These are phyloP conservation scores for Cryptococcus hybrid DNA, from an alignment of 1,284 basidiomycete genomes.

Conservation along the genomic window DNA sequence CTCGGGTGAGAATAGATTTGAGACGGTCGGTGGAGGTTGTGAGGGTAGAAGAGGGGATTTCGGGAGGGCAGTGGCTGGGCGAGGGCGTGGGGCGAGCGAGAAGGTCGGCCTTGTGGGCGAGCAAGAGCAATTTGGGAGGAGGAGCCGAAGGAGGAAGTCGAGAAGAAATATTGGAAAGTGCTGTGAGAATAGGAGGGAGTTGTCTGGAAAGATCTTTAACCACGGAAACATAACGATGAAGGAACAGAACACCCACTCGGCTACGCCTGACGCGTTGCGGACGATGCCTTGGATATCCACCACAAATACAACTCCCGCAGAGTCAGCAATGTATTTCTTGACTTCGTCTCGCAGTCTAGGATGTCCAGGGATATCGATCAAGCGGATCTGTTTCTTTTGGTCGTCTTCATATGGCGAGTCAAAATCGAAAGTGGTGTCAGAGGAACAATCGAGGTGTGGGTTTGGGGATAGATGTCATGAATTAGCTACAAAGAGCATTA, in stretches of 20 bases:
- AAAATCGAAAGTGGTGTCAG: slow-evolving; percentile 30
- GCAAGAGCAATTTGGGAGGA: slow-evolving; percentile 37
- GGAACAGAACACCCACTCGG: slow-evolving; percentile 37
- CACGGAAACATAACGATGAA: neutral
- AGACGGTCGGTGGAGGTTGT: slow-evolving; percentile 35
- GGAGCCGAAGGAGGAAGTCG: slow-evolving; percentile 17
- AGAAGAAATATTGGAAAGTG: slow-evolving; percentile 29
- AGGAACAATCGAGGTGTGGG: slow-evolving; percentile 41
- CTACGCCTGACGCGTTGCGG: slow-evolving; percentile 37
- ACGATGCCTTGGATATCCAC: slow-evolving; percentile 42
- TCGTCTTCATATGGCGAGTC: slow-evolving; percentile 15
- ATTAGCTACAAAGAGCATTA: slow-evolving; percentile 27
- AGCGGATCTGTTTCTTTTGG: slow-evolving; percentile 20
- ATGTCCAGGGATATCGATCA: slow-evolving; percentile 49
- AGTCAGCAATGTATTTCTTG: slow-evolving; percentile 27
- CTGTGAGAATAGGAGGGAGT: slow-evolving; percentile 40
- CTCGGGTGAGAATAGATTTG: slow-evolving; percentile 40
- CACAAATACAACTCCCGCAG: slow-evolving; percentile 43
- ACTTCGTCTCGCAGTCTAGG: slow-evolving; percentile 44
- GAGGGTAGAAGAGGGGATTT: slow-evolving; percentile 19
- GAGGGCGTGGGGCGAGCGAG: slow-evolving; percentile 26
- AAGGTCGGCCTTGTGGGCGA: slow-evolving; percentile 47
- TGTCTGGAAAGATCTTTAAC: slow-evolving; percentile 21
- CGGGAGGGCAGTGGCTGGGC: slow-evolving; percentile 20
- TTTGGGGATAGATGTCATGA: slow-evolving; percentile 32